A percentile compares a stretch with the other conserved stretches of the same genome.
Evolutionary conservation across 2,329 filamentous ascomycete species (phyloP).

Genomic region (Pseudocercospora ulei): DNA sequence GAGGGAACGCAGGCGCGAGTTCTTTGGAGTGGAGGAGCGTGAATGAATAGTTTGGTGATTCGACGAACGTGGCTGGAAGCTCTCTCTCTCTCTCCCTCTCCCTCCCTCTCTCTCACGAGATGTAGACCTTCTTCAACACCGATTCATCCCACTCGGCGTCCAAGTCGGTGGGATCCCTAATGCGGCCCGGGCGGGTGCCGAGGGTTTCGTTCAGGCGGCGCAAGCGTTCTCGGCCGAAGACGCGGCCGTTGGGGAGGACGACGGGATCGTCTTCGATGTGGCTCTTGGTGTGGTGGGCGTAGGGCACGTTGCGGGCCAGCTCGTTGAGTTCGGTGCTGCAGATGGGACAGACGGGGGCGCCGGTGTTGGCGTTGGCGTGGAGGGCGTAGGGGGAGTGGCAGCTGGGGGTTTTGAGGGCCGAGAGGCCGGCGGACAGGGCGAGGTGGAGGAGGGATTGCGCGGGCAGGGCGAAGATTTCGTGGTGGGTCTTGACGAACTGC

Average conservation of each 20-base stretch:
- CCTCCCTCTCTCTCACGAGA: too few relatives aligned
- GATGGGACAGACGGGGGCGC: conserved; percentile 75
- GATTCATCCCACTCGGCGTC: conserved; percentile 51
- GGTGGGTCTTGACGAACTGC: conserved; percentile 77
- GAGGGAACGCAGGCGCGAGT: too few relatives aligned
- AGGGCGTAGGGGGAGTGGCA: conserved; percentile 64
- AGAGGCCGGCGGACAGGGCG: conserved; percentile 80
- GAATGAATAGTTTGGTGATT: too few relatives aligned
- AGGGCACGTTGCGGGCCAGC: conserved; percentile 77
- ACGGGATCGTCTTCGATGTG: conserved; percentile 81
- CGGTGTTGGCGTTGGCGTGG: conserved; percentile 52
- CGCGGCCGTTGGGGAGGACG: conserved; percentile 74
- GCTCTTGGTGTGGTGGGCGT: conserved; percentile 90
- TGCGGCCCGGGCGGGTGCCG: conserved; percentile 53
- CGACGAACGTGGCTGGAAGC: too few relatives aligned
- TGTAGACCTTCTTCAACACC: conserved; percentile 77
- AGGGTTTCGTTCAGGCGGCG: conserved; percentile 70
- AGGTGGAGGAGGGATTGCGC: conserved; percentile 77
- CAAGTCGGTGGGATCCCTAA: conserved; percentile 66
- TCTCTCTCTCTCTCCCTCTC: too few relatives aligned
- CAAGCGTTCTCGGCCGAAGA: conserved; percentile 69
- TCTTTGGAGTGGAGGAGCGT: too few relatives aligned
- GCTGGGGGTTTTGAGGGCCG: conserved; percentile 86
- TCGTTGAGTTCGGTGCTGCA: conserved; percentile 93
- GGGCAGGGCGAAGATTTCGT: conserved; percentile 73